Evolutionary conservation across 805 yeast species (phyloP), one percentile per base, ranked within the genome.

Genomic region (Zygoascus flipseniorum): DNA sequence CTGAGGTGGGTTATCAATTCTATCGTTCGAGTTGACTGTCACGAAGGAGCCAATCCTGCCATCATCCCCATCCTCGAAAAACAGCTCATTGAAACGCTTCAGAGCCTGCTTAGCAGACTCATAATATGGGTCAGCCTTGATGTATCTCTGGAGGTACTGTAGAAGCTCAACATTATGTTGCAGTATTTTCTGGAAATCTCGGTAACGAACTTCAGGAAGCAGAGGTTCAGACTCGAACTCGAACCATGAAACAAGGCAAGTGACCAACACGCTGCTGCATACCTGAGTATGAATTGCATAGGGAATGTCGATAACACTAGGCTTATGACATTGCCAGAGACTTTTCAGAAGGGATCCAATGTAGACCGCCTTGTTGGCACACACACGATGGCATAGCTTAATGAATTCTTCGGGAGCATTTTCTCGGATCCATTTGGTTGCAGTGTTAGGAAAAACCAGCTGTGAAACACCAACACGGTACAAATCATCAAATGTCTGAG

Each of bases 391-490:
- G 23, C 54, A 54, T 8, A 28, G 14, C 14, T 8, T 26, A 16
- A 54, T 45, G 46, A 54, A 51, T 16, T 51, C 54, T 3, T 8
- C 13, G 11, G 56, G 54, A 10, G 54, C 56, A 32, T 45, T 43
- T n/a, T 46, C 52, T 14, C 52, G 54, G 19, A 54, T 47, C 52
- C 51, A 51, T 19, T 41, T 46, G 3, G 54, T 54, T 10, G 50
- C 47, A 10, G 47, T n/a, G 44, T 54, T 41, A 10, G 53, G 56
- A 31, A 51, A 51, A 4, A 51, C 56, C 42, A 54, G 39, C 3
- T 46, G 32, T 11, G 41, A 18, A 2, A 54, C 54, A 13, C 56
- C 56, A 10, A 54, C 51, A 11, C 56, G 47, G 31, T 54, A 52
- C 37, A 54, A 26, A 41, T 51, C 53, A 39, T 43, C 13, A 26